Evolutionary conservation across 345 rosid genomes (phyloP).

Genomic region (Mangifera indica): DNA sequence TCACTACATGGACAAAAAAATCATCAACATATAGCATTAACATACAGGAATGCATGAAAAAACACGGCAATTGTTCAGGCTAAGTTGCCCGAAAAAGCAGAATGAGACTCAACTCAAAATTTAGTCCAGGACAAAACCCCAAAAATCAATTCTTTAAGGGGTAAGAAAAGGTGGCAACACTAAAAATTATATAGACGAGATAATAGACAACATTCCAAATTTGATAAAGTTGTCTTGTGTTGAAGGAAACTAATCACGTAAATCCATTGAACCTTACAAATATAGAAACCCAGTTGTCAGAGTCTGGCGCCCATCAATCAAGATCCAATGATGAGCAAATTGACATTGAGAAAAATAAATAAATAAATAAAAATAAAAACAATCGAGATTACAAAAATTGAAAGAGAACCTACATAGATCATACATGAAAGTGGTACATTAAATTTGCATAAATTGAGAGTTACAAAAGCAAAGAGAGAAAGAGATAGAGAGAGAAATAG

Average conservation of each 20-base stretch:
- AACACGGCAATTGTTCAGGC: constrained; percentile 2
- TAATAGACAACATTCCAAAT: constrained; percentile 21
- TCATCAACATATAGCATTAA: neutral
- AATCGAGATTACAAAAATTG: constrained; percentile 9
- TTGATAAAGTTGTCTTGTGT: constrained; percentile 16
- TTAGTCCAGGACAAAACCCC: neutral
- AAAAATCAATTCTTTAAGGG: constrained; percentile 17
- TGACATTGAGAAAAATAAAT: neutral
- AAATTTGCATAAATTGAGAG: constrained; percentile 22
- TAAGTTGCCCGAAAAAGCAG: constrained; percentile 21
- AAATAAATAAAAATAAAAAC: neutral
- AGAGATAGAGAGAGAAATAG: constrained; percentile 25
- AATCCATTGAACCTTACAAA: constrained; percentile 16
- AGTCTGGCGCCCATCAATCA: constrained; percentile 25
- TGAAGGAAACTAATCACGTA: constrained; percentile 21
- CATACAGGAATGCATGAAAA: neutral
- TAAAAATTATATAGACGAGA: constrained; percentile 16
- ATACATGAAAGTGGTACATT: constrained; percentile 15
- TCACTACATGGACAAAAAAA: neutral
- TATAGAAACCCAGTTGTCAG: constrained; percentile 12
- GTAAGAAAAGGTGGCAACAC: constrained; percentile 9
- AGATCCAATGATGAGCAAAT: constrained; percentile 28
- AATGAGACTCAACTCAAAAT: neutral
- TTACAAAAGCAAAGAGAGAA: constrained; percentile 10
- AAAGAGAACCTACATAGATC: constrained; percentile 11